These are phyloP conservation scores for Neocucurbitaria cava DNA, from an alignment of 2,329 filamentous ascomycete species.

Conservation along the genomic window DNA sequence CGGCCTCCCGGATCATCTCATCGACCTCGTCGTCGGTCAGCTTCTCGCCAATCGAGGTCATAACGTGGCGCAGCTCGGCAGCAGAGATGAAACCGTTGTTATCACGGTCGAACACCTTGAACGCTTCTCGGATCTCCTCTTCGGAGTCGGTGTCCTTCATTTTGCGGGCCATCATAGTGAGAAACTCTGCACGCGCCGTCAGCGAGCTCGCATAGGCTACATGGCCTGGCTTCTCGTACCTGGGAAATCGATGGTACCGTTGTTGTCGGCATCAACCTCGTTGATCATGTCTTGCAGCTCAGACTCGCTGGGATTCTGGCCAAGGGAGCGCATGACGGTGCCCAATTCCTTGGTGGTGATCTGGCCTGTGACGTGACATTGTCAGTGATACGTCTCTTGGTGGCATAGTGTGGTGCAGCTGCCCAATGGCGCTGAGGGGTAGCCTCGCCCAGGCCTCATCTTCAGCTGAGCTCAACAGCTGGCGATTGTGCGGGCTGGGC, in stretches of 20 bases:
- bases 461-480: neutral
- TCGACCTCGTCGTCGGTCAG: constrained; percentile 68
- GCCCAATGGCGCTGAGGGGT: constrained; percentile 2
- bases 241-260: constrained; percentile 70
- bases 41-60: constrained; percentile 70
- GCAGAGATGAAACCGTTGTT: constrained; percentile 70
- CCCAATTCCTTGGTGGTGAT: constrained; percentile 70
- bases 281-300: constrained; percentile 73
- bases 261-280: constrained; percentile 70
- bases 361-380: constrained; percentile 55
- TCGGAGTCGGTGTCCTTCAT: constrained; percentile 69
- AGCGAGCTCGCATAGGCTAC: neutral
- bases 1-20: constrained; percentile 70
- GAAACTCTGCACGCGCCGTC: constrained; percentile 59
- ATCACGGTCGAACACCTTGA: constrained; percentile 71
- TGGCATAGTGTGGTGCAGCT: constrained; percentile 10
- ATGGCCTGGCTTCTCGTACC: constrained; percentile 46
- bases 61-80: constrained; percentile 67
- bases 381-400: constrained; percentile 29
- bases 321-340: constrained; percentile 69
- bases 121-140: constrained; percentile 70
- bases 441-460: constrained; percentile 2
- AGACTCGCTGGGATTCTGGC: constrained; percentile 67
- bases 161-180: constrained; percentile 70
- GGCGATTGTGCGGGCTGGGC: neutral